Percentiles rank a stretch among this genome's conserved stretches.
These are phyloP conservation scores for Grammothele lineata DNA, from an alignment of 768 basidiomycete genomes.

Conservation along the genomic window DNA sequence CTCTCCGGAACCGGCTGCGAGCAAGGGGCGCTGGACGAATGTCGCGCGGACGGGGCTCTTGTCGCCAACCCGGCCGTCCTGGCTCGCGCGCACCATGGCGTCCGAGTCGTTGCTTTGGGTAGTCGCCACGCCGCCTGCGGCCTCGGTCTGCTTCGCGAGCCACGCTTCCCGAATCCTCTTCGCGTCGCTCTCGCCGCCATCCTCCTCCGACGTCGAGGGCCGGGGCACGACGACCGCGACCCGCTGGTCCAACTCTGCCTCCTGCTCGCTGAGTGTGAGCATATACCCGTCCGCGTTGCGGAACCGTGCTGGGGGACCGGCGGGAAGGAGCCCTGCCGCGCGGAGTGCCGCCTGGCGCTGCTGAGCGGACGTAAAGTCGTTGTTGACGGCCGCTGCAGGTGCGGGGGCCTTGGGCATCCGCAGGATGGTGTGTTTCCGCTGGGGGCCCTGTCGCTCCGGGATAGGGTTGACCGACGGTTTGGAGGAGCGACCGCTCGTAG, in stretches of 20 bases:
- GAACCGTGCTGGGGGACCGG: constrained; percentile 1
- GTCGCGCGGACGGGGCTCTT: constrained; percentile 2
- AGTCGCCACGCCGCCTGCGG: not conserved
- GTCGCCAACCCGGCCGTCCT: constrained; percentile 4
- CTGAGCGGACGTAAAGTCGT: constrained; percentile 17
- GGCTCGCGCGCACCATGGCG: constrained; percentile 5
- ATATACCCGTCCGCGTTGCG: constrained; percentile 15
- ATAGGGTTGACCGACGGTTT: not conserved
- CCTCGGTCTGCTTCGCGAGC: constrained; percentile 8
- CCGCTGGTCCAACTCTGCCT: constrained; percentile 15
- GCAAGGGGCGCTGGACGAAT: constrained; percentile 1
- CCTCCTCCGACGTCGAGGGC: not conserved
- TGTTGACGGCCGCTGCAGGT: constrained; percentile 9
- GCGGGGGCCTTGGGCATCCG: constrained; percentile 12
- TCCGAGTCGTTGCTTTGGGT: not conserved
- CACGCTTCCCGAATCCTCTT: constrained; percentile 16
- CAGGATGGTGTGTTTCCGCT: constrained; percentile 6
- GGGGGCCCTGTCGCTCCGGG: not conserved
- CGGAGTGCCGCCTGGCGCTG: constrained; percentile 17
- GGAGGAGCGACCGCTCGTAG: not conserved
- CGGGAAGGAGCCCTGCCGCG: constrained; percentile 15
- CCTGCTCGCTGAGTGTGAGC: constrained; percentile 20
- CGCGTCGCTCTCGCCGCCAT: constrained; percentile 10
- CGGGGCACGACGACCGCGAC: constrained; percentile 12
- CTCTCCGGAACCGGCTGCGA: not conserved